phyloP scores from a whole-genome alignment of 2,329 filamentous ascomycete genomes.

The Raffaelea arxii region DNA sequence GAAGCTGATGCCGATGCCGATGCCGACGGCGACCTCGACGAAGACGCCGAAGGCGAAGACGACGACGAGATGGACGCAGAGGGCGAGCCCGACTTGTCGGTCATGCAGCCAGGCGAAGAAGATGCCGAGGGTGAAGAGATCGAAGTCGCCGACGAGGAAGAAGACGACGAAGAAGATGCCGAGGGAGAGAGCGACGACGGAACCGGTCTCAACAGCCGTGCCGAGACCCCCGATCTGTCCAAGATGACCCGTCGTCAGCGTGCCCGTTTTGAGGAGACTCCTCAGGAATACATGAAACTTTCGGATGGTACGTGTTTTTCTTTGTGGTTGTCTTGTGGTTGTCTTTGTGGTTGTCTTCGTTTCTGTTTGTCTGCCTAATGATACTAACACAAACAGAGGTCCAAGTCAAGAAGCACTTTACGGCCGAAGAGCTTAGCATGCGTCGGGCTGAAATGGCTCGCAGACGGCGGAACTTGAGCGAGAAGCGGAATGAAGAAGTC shows the following conservation, averaged over 20 bases:
- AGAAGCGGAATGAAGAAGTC: slow-evolving; percentile 55
- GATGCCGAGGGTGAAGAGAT: slow-evolving; percentile 23
- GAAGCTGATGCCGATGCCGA: slow-evolving; percentile 17
- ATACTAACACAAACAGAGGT: slow-evolving; percentile 35
- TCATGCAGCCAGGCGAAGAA: slow-evolving; percentile 20
- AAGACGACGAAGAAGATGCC: slow-evolving; percentile 27
- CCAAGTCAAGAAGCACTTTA: slow-evolving; percentile 53
- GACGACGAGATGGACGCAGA: slow-evolving; percentile 27
- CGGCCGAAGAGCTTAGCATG: slow-evolving; percentile 53
- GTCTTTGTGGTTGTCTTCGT: not conserved
- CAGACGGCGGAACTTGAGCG: slow-evolving; percentile 50
- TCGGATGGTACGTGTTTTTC: slow-evolving; percentile 41
- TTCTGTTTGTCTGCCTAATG: not conserved
- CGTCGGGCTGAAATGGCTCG: slow-evolving; percentile 53
- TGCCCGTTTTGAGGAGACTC: slow-evolving; percentile 45
- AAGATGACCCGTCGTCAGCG: slow-evolving; percentile 54
- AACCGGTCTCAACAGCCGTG: slow-evolving; percentile 30
- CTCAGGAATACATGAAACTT: slow-evolving; percentile 47
- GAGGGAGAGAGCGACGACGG: slow-evolving; percentile 31
- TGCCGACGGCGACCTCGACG: slow-evolving; percentile 30
- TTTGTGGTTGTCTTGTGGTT: not conserved
- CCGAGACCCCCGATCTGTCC: slow-evolving; percentile 42
- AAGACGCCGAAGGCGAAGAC: slow-evolving; percentile 29
- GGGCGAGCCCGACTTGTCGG: slow-evolving; percentile 33
- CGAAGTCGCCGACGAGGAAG: slow-evolving; percentile 27